These are phyloP conservation scores for Dactylonectria estremocensis DNA, from an alignment of 2,329 filamentous ascomycete species.

Conservation along the genomic window DNA sequence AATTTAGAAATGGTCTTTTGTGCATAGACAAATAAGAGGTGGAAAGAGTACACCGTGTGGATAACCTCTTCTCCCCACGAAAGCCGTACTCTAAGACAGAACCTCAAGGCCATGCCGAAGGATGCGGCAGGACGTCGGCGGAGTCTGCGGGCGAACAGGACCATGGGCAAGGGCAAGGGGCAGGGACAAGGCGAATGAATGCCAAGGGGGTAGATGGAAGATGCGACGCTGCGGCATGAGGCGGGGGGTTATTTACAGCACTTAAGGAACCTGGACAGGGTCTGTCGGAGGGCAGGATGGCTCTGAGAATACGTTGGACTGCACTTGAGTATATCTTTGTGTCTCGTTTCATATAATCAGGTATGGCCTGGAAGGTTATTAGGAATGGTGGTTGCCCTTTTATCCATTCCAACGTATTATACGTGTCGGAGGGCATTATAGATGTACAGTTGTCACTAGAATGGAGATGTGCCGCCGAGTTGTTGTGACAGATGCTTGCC, in stretches of 20 bases:
- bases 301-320: too few species aligned
- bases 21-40: neutral
- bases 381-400: too few species aligned
- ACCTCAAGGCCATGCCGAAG: neutral
- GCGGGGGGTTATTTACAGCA: neutral
- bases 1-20: neutral
- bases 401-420: neutral
- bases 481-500: neutral
- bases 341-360: too few species aligned
- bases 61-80: neutral
- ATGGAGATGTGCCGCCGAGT: neutral
- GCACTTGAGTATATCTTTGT: too few species aligned
- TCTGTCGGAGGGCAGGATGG: too few species aligned
- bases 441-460: neutral
- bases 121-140: constrained; percentile 24
- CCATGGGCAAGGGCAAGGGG: neutral
- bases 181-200: neutral
- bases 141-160: constrained; percentile 1
- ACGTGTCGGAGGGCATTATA: neutral
- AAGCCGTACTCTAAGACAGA: neutral
- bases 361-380: too few species aligned
- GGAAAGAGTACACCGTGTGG: constrained; percentile 1
- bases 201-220: constrained; percentile 9
- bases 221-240: constrained; percentile 21
- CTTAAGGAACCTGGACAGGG: neutral